Conservation (phyloP, 2,329 filamentous ascomycete species). For the Delphinella strobiligena region DNA sequence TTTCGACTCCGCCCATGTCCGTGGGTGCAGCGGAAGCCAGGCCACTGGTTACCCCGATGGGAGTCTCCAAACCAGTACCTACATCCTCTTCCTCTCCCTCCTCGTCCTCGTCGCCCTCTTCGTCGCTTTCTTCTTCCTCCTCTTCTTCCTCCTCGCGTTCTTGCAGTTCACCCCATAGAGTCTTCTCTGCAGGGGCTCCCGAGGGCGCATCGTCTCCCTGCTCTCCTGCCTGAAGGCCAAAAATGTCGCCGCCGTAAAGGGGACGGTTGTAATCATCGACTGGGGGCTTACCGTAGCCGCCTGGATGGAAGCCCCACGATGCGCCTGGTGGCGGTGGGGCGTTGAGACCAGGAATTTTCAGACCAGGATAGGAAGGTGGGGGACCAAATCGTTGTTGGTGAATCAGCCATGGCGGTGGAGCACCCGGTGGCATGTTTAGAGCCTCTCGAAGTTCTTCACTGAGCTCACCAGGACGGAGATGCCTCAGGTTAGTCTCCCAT, state of each 20-base stretch:
- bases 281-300: constrained; percentile 91
- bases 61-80: constrained; percentile 57
- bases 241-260: constrained; percentile 87
- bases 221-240: constrained; percentile 59
- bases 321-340: constrained; percentile 81
- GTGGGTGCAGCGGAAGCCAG: constrained; percentile 70
- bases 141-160: constrained; percentile 63
- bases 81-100: constrained; percentile 60
- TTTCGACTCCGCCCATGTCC: constrained; percentile 64
- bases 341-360: constrained; percentile 90
- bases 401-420: constrained; percentile 92
- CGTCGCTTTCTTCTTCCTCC: constrained; percentile 49
- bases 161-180: constrained; percentile 85
- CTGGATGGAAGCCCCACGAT: constrained; percentile 88
- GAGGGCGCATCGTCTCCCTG: constrained; percentile 42
- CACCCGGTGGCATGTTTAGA: constrained; percentile 82
- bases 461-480: constrained; percentile 80
- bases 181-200: constrained; percentile 74
- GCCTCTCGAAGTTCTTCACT: constrained; percentile 85
- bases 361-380: constrained; percentile 86
- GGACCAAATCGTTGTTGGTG: constrained; percentile 92
- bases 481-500: constrained; percentile 85
- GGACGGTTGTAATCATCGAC: constrained; percentile 88
- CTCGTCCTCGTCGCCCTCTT: constrained; percentile 55
- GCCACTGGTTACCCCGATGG: constrained; percentile 53